phyloP scores from a whole-genome alignment of 2,329 filamentous ascomycete genomes.

The Fusarium oligoseptatum region DNA sequence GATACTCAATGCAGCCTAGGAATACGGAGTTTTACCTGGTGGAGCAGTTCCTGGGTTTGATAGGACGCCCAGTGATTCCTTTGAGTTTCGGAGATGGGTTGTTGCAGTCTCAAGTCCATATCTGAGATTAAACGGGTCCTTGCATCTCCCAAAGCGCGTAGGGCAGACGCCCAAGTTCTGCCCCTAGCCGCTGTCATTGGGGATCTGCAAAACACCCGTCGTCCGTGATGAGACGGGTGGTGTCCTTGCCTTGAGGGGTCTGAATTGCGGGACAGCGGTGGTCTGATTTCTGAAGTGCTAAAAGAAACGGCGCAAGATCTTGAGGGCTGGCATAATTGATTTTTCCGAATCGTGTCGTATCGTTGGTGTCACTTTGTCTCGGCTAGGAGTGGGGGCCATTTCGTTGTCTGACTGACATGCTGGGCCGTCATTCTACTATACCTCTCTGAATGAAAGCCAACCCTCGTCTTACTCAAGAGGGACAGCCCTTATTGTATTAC shows the following conservation, averaged over 20 bases:
- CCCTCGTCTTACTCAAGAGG: background rate
- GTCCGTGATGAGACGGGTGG: background rate
- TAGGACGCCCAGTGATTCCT: slow-evolving; percentile 5
- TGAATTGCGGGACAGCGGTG: slow-evolving; percentile 21
- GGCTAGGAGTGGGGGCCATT: slow-evolving; percentile 20
- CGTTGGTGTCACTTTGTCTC: slow-evolving; percentile 19
- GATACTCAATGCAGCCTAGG: slow-evolving; percentile 17
- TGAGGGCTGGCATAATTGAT: slow-evolving; percentile 13
- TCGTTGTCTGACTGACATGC: slow-evolving; percentile 7
- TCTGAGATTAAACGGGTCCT: slow-evolving; percentile 12
- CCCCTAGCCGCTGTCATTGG: slow-evolving; percentile 9
- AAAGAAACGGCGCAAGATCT: slow-evolving; percentile 15
- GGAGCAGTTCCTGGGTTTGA: background rate
- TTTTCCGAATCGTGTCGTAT: slow-evolving; percentile 16
- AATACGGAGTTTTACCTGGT: background rate
- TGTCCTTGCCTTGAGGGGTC: slow-evolving; percentile 5
- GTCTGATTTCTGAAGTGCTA: slow-evolving; percentile 18
- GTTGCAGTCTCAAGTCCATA: background rate
- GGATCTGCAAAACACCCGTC: slow-evolving; percentile 12
- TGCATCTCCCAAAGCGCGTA: background rate
- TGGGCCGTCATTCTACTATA: background rate
- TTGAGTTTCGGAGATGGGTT: background rate
- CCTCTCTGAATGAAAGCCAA: background rate
- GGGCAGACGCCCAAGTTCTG: slow-evolving; percentile 1
- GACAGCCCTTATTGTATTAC: too few relatives aligned